Base-by-base conservation (phyloP, 2,329 filamentous ascomycete genomes). In the Trichoderma sp. region DNA sequence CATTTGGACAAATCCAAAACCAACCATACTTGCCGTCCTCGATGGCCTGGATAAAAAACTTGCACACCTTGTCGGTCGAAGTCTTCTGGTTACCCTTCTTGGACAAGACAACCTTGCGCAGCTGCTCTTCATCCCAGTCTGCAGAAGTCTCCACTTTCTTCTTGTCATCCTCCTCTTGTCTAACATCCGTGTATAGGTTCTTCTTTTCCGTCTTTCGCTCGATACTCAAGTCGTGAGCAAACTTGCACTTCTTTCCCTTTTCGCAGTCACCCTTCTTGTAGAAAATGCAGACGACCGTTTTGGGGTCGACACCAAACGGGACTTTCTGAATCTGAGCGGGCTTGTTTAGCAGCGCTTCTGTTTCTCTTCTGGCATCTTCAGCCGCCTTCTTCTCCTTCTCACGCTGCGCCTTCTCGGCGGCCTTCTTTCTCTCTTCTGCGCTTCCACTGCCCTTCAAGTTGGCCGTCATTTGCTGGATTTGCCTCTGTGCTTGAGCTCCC, bases 21-120 rank as follows among this genome's bases (percentile, higher is more conserved):
- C 96, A 99, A 71, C 96, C 96, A 76, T 99, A 99, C 82, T 98
- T 99, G 76, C 94, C 92, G 78, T 99, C 96, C 82, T 99, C 96
- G 71, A 99, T 96, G 30, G 96, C 96, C 74, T 94, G 90, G 78
- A 98, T 96, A 79, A 99, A 99, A 85, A 84, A 97, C 82, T 98
- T 99, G 92, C 96, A 99, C 73, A 99, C 96, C 83, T 98, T 99
- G 79, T 99, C 96, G 58, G 96, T 99, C 5, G 92, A 92, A 26
- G 94, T 97, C 79, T 91, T 90, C 70, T 97, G 96, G 81, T 99
- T 99, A 64, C 96, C 96, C 81, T 99, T 97, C 84, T 99, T 99
- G 76, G 92, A 96, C 78, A 96, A 75, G 28, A 99, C 93, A 43
- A 99, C 96, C 68, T 90, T 91, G 75, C 92, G 88, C 75, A 99